Evolutionary conservation across 257 asterid species (phyloP).

Genomic region (Mitragyna speciosa): DNA sequence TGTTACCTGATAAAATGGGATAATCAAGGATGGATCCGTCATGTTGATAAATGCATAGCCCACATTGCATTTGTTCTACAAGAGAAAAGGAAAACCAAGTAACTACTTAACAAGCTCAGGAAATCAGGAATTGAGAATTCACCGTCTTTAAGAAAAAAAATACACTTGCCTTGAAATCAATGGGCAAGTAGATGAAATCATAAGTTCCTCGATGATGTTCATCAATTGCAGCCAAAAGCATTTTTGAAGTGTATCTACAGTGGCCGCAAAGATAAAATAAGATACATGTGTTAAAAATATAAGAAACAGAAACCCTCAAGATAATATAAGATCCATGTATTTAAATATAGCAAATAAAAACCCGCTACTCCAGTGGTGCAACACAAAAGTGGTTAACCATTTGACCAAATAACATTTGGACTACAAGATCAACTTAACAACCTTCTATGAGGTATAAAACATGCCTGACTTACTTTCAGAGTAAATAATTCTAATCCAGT

Average conservation of each 20-base stretch:
- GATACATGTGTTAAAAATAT: conserved; percentile 16
- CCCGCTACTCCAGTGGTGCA: neutral
- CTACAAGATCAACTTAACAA: neutral
- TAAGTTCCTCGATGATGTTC: conserved; percentile 93
- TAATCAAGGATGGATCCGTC: conserved; percentile 81
- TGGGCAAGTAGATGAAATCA: conserved; percentile 93
- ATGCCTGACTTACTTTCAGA: neutral
- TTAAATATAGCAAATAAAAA: neutral
- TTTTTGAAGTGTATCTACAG: conserved; percentile 92
- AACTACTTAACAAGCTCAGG: conserved; percentile 2
- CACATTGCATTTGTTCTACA: conserved; percentile 99
- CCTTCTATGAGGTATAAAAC: neutral
- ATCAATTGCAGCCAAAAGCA: conserved; percentile 97
- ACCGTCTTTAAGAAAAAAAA: neutral
- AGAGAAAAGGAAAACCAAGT: conserved; percentile 24
- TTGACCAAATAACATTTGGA: neutral
- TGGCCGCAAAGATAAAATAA: conserved; percentile 25
- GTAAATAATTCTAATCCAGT: neutral
- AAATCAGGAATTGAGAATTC: neutral
- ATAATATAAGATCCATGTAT: neutral
- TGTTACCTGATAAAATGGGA: conserved; percentile 80
- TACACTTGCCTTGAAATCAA: conserved; percentile 88
- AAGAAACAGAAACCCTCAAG: neutral
- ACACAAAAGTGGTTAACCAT: neutral
- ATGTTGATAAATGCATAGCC: conserved; percentile 98